These are phyloP conservation scores for Hypsizygus marmoreus DNA, from an alignment of 768 basidiomycete species.

Conservation along the genomic window DNA sequence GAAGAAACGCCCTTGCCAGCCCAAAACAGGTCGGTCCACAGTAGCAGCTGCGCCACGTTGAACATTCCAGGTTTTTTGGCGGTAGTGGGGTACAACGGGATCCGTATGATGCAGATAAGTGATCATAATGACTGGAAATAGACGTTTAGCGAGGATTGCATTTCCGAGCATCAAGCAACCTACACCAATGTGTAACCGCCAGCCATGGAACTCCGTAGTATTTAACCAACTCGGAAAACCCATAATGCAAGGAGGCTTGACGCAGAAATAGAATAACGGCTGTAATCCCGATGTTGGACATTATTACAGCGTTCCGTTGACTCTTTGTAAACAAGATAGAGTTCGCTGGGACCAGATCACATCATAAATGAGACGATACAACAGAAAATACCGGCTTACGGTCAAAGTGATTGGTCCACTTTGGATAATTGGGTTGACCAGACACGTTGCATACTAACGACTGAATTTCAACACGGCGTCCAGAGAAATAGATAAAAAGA, in stretches of 20 bases:
- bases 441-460: conserved; percentile 58
- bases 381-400: no score
- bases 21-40: conserved; percentile 56
- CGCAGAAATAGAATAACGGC: conserved; percentile 41
- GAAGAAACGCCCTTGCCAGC: conserved; percentile 67
- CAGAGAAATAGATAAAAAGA: conserved; percentile 8
- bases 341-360: no score
- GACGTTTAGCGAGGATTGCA: neutral
- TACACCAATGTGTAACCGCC: conserved; percentile 53
- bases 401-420: conserved; percentile 68
- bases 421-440: conserved; percentile 58
- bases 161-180: conserved; percentile 13
- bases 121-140: conserved; percentile 43
- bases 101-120: conserved; percentile 67
- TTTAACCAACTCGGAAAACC: conserved; percentile 40
- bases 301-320: conserved; percentile 50
- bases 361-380: no score
- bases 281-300: conserved; percentile 55
- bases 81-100: conserved; percentile 54
- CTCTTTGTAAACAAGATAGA: conserved; percentile 50
- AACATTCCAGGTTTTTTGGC: conserved; percentile 55
- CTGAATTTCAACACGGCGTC: neutral
- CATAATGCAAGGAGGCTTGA: conserved; percentile 34
- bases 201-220: conserved; percentile 56
- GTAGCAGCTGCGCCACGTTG: conserved; percentile 62